Conservation (phyloP, 2,329 filamentous ascomycete genomes). For the Ascochyta pisi region DNA sequence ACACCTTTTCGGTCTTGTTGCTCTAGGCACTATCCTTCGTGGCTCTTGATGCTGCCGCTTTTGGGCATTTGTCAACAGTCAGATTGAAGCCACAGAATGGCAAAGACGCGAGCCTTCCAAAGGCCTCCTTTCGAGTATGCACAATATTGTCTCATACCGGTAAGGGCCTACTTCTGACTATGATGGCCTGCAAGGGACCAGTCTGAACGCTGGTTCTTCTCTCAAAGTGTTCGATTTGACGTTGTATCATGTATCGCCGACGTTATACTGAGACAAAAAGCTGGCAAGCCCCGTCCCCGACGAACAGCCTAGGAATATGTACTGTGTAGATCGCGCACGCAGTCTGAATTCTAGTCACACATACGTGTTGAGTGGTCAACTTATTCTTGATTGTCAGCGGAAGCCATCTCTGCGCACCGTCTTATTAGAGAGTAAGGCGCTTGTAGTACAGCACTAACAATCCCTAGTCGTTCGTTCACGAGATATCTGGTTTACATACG, state of each 20-base stretch:
- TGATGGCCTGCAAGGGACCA: not conserved
- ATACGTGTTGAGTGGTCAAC: not conserved
- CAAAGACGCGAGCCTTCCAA: not conserved
- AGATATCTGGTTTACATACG: not conserved
- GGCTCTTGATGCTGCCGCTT: slow-evolving; percentile 5
- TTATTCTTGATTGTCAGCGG: not conserved
- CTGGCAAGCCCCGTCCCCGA: not conserved
- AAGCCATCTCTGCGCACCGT: not conserved
- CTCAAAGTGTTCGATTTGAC: not conserved
- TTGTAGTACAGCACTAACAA: not conserved
- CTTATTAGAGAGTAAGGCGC: not conserved
- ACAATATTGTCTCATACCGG: slow-evolving; percentile 1
- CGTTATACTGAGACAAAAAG: too few relatives aligned
- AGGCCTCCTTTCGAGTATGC: not conserved
- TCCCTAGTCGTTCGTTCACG: not conserved
- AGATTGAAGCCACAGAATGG: not conserved
- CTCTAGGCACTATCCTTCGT: not conserved
- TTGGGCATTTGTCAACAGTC: not conserved
- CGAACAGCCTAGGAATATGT: too few relatives aligned
- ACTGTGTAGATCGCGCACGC: not conserved
- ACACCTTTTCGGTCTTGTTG: not conserved
- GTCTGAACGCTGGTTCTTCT: not conserved
- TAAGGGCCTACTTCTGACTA: not conserved
- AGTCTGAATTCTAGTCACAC: not conserved
- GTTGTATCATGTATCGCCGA: not conserved